Evolutionary conservation across 257 asterid species (phyloP).

Genomic region (Buddleja alternifolia): DNA sequence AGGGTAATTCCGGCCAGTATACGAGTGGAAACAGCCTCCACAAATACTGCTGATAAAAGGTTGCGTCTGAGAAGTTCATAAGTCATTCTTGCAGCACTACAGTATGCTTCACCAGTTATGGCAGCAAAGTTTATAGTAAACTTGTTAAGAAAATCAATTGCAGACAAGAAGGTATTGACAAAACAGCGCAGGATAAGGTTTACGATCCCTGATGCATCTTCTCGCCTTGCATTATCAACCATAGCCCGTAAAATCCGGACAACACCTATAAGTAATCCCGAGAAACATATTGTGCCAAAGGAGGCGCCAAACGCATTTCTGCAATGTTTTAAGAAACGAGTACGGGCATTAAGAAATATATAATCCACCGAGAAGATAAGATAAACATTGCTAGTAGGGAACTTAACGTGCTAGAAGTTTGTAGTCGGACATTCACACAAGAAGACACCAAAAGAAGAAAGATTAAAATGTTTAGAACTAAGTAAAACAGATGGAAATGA

Average conservation of each 20-base stretch:
- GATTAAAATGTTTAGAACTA: too few relatives aligned
- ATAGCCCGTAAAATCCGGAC: slow-evolving; percentile 77
- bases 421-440: too few relatives aligned
- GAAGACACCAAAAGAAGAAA: too few relatives aligned
- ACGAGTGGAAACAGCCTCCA: slow-evolving; percentile 93
- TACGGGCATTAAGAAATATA: too few relatives aligned
- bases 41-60: slow-evolving; percentile 87
- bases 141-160: slow-evolving; percentile 87
- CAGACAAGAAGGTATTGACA: slow-evolving; percentile 65
- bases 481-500: too few relatives aligned
- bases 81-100: slow-evolving; percentile 86
- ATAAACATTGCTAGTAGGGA: too few relatives aligned
- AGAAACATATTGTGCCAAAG: slow-evolving; percentile 89
- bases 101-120: slow-evolving; percentile 94
- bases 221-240: slow-evolving; percentile 91
- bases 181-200: slow-evolving; percentile 77
- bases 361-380: too few relatives aligned
- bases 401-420: too few relatives aligned
- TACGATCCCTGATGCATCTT: slow-evolving; percentile 76
- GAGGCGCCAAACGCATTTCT: slow-evolving; percentile 95
- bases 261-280: slow-evolving; percentile 63
- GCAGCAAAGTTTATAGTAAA: slow-evolving; percentile 92
- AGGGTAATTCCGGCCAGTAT: slow-evolving; percentile 77
- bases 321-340: slow-evolving; percentile 34
- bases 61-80: slow-evolving; percentile 92